phyloP scores from a whole-genome alignment of 768 basidiomycete species.

The Gloeostereum incarnatum region DNA sequence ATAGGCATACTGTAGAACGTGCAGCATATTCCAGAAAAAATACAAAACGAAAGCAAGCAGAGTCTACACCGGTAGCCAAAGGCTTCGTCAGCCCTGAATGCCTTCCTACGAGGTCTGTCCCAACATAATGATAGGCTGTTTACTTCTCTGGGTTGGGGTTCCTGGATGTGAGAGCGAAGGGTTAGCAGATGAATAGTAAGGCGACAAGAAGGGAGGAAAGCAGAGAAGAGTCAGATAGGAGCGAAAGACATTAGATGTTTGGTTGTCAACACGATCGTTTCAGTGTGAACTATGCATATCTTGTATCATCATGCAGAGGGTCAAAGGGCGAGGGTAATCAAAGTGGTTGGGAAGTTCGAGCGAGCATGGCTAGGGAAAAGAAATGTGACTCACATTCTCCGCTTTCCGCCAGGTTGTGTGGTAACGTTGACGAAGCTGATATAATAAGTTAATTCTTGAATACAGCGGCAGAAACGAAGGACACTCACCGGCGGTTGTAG shows the following conservation, averaged over 20 bases:
- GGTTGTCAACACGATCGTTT: conserved; percentile 76
- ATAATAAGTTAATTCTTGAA: conserved; percentile 1
- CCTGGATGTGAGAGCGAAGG: conserved; percentile 28
- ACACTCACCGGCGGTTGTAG: conserved; percentile 83
- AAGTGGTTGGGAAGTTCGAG: conserved; percentile 1
- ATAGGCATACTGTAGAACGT: not conserved
- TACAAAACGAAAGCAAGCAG: not conserved
- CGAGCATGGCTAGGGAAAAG: conserved; percentile 4
- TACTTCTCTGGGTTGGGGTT: conserved; percentile 63
- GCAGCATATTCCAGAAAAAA: not conserved
- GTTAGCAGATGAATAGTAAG: no score
- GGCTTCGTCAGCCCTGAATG: no score
- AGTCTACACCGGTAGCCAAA: no score
- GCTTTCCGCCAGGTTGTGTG: conserved; percentile 83
- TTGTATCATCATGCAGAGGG: conserved; percentile 46
- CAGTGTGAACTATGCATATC: conserved; percentile 96
- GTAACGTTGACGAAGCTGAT: conserved; percentile 89
- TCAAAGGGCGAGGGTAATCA: conserved; percentile 5
- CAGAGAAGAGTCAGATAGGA: conserved; percentile 80
- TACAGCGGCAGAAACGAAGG: conserved; percentile 3
- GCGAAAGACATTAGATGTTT: conserved; percentile 96
- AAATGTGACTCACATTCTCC: conserved; percentile 77
- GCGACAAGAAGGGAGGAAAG: conserved; percentile 9
- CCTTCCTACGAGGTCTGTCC: no score
- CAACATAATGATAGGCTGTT: conserved; percentile 15